phyloP scores from a whole-genome alignment of 331 rosid species.

The Acacia concinna region DNA sequence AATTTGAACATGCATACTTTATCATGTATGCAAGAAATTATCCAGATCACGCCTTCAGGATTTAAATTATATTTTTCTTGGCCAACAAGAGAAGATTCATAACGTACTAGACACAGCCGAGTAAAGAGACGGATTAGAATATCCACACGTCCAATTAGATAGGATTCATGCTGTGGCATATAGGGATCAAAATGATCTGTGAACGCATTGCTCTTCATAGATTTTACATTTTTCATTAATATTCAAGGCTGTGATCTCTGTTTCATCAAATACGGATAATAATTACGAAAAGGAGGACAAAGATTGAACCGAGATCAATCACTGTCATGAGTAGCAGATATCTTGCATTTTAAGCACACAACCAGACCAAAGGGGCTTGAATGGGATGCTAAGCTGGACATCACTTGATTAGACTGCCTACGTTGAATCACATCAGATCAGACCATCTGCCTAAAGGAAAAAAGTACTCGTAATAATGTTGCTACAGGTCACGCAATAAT shows the following conservation, averaged over 20 bases:
- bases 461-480: background rate
- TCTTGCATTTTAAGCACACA: background rate
- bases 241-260: background rate
- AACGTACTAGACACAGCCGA: too few relatives aligned
- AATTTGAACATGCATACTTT: background rate
- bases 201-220: too few relatives aligned
- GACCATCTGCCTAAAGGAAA: background rate
- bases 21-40: background rate
- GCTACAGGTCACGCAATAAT: slow-evolving; percentile 2
- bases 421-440: slow-evolving; percentile 11
- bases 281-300: background rate
- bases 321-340: background rate
- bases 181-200: background rate
- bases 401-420: background rate
- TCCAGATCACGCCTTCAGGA: background rate
- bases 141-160: background rate
- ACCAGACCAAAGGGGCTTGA: background rate
- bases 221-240: background rate
- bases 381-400: slow-evolving; percentile 22
- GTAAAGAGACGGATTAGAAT: too few relatives aligned
- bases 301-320: slow-evolving; percentile 6
- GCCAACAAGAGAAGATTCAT: background rate
- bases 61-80: background rate
- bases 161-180: background rate
- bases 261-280: background rate